Evolutionary conservation across 164 flowering plant species (phyloP), one percentile per base, ranked within the genome.

Genomic region (Litsea cubeba): DNA sequence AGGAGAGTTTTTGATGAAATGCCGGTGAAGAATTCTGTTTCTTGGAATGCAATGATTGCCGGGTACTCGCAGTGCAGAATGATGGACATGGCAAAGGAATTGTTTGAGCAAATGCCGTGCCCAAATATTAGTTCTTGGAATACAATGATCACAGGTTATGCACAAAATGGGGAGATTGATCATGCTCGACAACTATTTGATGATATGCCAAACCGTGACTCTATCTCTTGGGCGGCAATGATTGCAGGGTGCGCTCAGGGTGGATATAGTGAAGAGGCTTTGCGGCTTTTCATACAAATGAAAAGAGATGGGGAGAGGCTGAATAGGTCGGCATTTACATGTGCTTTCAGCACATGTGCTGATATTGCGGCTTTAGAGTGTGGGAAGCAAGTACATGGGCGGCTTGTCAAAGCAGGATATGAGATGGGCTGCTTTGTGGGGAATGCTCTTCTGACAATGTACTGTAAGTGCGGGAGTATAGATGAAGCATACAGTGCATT

Each of bases 211-310:
- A 75, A 20, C 50, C 90, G 89, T 69, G 98, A 94, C 78, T 85
- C 88, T 30, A 86, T 94, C 74, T 94, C 98, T 49, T 94, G 97
- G 97, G 88, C 97, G 15, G 97, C 97, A 25, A 90, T 94, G 76
- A 90, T 92, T 78, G 85, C 97, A 65, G 96, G 92, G 1, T 91
- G 89, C 83, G 83, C 93, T 72, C 98, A 94, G 74, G 76, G 76
- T 67, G 97, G 94, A 54, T 50, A 74, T 46, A 76, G 89, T 68
- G 97, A 90, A 75, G 94, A 87, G 84, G 94, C 95, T 65, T 79
- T 92, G 74, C 76, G 65, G 22, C 76, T 88, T 74, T 90, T 92
- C 75, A 79, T 88, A 25, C 85, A 83, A 78, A 87, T 92, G 94
- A 80, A 83, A 76, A 87, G 97, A 74, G 85, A 76, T 69, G 95